Conservation (phyloP, 176 grass and related monocot species). For the Raddia guianensis region DNA sequence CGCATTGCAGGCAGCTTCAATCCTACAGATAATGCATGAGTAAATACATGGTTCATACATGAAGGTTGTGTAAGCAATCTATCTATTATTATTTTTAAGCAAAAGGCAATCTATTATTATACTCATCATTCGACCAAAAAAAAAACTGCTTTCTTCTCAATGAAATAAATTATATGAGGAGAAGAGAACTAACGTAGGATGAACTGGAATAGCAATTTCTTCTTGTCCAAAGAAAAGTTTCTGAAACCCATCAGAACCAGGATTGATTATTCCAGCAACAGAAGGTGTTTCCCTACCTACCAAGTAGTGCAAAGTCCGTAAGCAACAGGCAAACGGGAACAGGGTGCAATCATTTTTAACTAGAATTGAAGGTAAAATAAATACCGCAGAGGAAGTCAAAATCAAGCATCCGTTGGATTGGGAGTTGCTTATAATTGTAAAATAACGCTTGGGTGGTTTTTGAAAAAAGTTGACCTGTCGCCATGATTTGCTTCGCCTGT, state of each 20-base stretch:
- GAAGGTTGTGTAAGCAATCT: slow-evolving; percentile 6
- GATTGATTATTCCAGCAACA: slow-evolving; percentile 98
- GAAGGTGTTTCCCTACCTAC: slow-evolving; percentile 97
- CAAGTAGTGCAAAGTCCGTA: slow-evolving; percentile 20
- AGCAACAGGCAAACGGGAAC: slow-evolving; percentile 31
- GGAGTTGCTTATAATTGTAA: slow-evolving; percentile 99
- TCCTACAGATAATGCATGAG: slow-evolving; percentile 55
- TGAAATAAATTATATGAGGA: slow-evolving; percentile 7
- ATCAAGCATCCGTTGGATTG: slow-evolving; percentile 98
- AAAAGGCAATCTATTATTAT: slow-evolving; percentile 9
- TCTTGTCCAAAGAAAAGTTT: slow-evolving; percentile 99
- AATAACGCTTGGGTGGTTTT: slow-evolving; percentile 92
- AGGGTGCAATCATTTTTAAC: slow-evolving; percentile 8
- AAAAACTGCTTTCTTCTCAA: slow-evolving; percentile 29
- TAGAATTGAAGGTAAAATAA: slow-evolving; percentile 26
- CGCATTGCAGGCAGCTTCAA: slow-evolving; percentile 88
- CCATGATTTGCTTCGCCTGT: slow-evolving; percentile 70
- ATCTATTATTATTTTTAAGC: neutral
- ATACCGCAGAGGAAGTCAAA: slow-evolving; percentile 99
- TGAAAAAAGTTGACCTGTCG: slow-evolving; percentile 88
- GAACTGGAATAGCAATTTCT: slow-evolving; percentile 99
- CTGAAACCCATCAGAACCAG: slow-evolving; percentile 97
- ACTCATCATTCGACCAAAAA: slow-evolving; percentile 8
- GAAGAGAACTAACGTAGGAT: slow-evolving; percentile 65
- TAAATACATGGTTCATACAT: slow-evolving; percentile 17